A percentile compares a stretch with the other conserved stretches of the same genome.
phyloP scores from a whole-genome alignment of 345 rosid species.

The Melastoma malabathricum region DNA sequence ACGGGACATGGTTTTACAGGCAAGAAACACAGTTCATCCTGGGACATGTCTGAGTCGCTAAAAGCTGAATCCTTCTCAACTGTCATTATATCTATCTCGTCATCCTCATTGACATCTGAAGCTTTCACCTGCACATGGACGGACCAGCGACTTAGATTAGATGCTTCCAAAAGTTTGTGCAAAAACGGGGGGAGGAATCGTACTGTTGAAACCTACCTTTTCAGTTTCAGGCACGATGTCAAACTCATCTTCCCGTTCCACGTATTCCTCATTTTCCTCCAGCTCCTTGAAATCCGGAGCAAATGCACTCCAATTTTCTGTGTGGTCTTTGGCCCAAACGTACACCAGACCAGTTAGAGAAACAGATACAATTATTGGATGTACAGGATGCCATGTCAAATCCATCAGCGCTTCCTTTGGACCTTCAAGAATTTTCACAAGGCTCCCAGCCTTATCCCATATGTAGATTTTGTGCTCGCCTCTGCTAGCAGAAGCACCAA shows the following conservation, averaged over 20 bases:
- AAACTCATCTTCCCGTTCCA: constrained; percentile 95
- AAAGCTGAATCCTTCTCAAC: constrained; percentile 62
- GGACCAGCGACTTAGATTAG: background rate
- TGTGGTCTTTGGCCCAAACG: constrained; percentile 97
- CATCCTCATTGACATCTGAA: constrained; percentile 75
- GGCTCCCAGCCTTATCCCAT: constrained; percentile 97
- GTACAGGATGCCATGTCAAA: constrained; percentile 98
- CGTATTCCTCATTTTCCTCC: constrained; percentile 97
- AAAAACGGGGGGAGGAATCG: too few species aligned
- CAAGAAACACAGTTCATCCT: constrained; percentile 84
- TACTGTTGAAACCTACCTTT: constrained; percentile 36
- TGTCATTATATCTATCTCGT: constrained; percentile 81
- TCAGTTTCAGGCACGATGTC: constrained; percentile 84
- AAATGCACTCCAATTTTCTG: constrained; percentile 99
- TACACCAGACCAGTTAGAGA: constrained; percentile 87
- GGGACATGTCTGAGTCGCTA: constrained; percentile 95
- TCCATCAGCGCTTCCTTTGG: constrained; percentile 96
- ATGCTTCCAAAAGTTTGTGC: too few species aligned
- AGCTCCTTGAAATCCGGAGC: constrained; percentile 99
- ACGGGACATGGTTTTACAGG: constrained; percentile 87
- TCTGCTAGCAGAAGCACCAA: constrained; percentile 95
- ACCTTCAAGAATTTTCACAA: constrained; percentile 97
- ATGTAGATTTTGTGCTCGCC: constrained; percentile 98
- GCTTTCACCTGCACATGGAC: constrained; percentile 55
- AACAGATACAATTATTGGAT: constrained; percentile 84